Base-by-base conservation (phyloP, 2,329 filamentous ascomycete genomes). In the Trematosphaeria pertusa region DNA sequence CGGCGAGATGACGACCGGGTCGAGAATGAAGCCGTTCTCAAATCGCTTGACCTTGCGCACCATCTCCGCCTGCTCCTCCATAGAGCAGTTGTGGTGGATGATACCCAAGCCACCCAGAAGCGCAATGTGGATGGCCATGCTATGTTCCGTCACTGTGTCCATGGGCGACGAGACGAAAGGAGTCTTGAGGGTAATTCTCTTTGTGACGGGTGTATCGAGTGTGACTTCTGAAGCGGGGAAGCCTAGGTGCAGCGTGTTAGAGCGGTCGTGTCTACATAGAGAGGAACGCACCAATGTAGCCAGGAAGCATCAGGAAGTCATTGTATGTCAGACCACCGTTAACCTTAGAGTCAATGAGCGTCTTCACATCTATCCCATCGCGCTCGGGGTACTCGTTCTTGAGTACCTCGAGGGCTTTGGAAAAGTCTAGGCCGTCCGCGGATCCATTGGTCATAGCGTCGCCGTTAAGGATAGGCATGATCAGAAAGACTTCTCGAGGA, bases 11-110 rank as follows among this genome's bases (percentile, higher is more conserved):
- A 97, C 92, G 47, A 99, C 86, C 33, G 94, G 94, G 70, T 99
- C 95, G 36, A 91, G 81, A 71, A 99, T 99, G 81, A 99, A 99
- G 63, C 94, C 94, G 79, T 99, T 99, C 80, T 99, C 94, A 76
- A 91, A 99, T 69, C 94, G 85, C 87, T 99, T 99, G 65, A 99
- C 94, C 81, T 97, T 97, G 75, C 91, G 86, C 61, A 99, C 90
- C 94, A 99, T 99, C 79, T 96, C 92, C 59, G 94, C 94, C 80
- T 99, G 94, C 45, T 90, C 89, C 20, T 97, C 91, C 21, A 92
- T 84, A n/a, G 92, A 94, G 83, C 94, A 99, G 81, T 99, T 99
- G 84, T 99, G 94, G 81, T 99, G 94, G 62, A 99, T 96, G 63
- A 99, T 91, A 78, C 94, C 90, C 14, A 95, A 81, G 67, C 90